Conservation (phyloP, 2,329 filamentous ascomycete species). For the Pseudonectria foliicola region DNA sequence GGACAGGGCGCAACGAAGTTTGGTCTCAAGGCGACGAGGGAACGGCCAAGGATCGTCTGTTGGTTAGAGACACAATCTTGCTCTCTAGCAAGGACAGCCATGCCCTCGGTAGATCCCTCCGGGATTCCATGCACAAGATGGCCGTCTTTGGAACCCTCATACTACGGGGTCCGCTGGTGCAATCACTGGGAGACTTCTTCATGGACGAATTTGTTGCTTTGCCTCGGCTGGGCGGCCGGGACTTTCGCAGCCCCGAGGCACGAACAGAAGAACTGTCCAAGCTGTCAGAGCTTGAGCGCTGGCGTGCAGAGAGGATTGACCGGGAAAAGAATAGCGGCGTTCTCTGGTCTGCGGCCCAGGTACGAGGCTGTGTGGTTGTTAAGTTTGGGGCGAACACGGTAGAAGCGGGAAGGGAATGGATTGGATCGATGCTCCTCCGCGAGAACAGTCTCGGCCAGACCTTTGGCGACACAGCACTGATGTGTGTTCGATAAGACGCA, state of each 20-base stretch:
- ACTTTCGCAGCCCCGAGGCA: constrained; percentile 57
- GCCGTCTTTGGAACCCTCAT: constrained; percentile 81
- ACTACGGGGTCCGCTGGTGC: constrained; percentile 65
- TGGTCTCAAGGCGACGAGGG: constrained; percentile 41
- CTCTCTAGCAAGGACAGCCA: constrained; percentile 51
- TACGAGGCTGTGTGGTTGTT: constrained; percentile 78
- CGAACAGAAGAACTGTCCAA: constrained; percentile 31
- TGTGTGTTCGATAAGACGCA: constrained; percentile 58
- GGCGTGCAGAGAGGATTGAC: constrained; percentile 48
- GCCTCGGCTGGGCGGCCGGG: constrained; percentile 74
- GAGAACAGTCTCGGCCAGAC: constrained; percentile 64
- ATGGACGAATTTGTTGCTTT: constrained; percentile 68
- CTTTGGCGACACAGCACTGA: constrained; percentile 75
- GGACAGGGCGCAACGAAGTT: constrained; percentile 85
- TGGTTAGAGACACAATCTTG: constrained; percentile 80
- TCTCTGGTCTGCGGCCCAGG: constrained; percentile 74
- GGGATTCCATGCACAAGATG: constrained; percentile 63
- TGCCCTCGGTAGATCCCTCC: constrained; percentile 35
- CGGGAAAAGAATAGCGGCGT: constrained; percentile 55
- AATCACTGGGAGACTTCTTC: constrained; percentile 63
- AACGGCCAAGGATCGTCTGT: constrained; percentile 45
- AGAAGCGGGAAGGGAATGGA: constrained; percentile 74
- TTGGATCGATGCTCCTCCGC: constrained; percentile 64
- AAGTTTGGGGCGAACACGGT: constrained; percentile 83
- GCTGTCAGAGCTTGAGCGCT: constrained; percentile 38